Base-by-base conservation (phyloP, 352 stramenopile genomes). In the Phytopythium mirpurense region DNA sequence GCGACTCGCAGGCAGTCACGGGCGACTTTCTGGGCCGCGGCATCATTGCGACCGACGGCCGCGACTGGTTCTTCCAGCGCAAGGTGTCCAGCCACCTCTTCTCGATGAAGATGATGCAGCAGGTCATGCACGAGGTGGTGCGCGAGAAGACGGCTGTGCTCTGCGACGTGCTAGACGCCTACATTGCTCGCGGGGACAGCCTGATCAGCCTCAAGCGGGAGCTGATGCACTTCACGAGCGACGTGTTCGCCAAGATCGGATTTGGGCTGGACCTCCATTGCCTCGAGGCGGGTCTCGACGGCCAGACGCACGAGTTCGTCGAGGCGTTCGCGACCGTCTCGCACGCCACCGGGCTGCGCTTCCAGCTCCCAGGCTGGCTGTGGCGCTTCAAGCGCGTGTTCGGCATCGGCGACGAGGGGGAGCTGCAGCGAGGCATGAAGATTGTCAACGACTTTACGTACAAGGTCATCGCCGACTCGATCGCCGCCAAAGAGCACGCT, bases 1-100 rank as follows among this genome's bases (percentile, higher is more conserved):
- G 60, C 5, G 38, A 49, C 2, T 68, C 70, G 5, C 43, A 63
- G 14, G 57, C 73, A 29, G 65, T 67, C 21, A 66, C 80, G 3
- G 34, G 59, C 9, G 67, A 87, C 57, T 40, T 93, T 15, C 75
- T 95, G 34, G 82, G 84, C 37, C 61, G 78, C 12, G 78, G 78
- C 10, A 70, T 80, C 48, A 54, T 81, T 40, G 63, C 62, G n/a
- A 45, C 64, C 0, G 62, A 81, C 24, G 68, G 62, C 34, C 56
- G 56, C 14, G 44, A 59, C 36, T 93, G 83, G 83, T 66, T 65
- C 24, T 62, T 72, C 38, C 83, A 93, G 43, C 76, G 83, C 37
- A 91, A 91, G 53, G 85, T 64, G 0, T 83, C 86, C 54, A 94
- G 80, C 56, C 88, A 96, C 56, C 79, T 97, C 3, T 93, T 95